Base-by-base conservation (phyloP, 257 asterid species). In the Penstemon eatonii region DNA sequence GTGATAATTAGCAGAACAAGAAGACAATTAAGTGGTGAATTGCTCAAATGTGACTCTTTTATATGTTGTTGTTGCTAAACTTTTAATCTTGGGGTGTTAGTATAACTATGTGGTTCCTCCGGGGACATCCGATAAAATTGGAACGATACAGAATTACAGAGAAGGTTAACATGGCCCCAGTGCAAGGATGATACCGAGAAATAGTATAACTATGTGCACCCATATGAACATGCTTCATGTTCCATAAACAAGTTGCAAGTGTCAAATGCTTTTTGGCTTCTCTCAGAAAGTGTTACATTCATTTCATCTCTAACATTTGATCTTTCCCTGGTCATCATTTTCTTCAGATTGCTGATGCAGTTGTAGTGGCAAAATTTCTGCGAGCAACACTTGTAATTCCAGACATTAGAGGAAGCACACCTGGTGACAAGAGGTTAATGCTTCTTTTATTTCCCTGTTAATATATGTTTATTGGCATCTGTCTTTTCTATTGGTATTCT, bases 301-400 rank as follows among this genome's bases (percentile, higher is more conserved):
- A 25, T 39, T 64, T 56, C 58, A 51, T 52, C 12, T 52, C 52
- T 66, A 15, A 41, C 33, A 15, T 19, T 6, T 60, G 50, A 40
- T 75, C 49, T 56, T 49, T 52, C 67, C 60, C 33, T 25, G 60
- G 56, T 43, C 18, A 67, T 49, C 77, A 61, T 60, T 46, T 63
- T 78, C 53, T 68, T 66, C 85, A 94, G 99, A 82, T 94, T 73
- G 78, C 99, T 61, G 99, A 90, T 76, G 99, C 99, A 8, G 96
- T 91, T 49, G 95, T 89, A 66, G 94, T 94, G 56, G 99, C 97
- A 38, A 87, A 91, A 77, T 87, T 83, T 75, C 89, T 94, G 55
- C 86, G 84, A 8, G 99, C 99, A 68, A 87, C 90, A 65, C 96
- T 94, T 75, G 89, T 94, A 8, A 80, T 94, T 77, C 99, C 99